Conservation (phyloP, 192 early-diverging fungal species). For the Coemansia sp. region DNA sequence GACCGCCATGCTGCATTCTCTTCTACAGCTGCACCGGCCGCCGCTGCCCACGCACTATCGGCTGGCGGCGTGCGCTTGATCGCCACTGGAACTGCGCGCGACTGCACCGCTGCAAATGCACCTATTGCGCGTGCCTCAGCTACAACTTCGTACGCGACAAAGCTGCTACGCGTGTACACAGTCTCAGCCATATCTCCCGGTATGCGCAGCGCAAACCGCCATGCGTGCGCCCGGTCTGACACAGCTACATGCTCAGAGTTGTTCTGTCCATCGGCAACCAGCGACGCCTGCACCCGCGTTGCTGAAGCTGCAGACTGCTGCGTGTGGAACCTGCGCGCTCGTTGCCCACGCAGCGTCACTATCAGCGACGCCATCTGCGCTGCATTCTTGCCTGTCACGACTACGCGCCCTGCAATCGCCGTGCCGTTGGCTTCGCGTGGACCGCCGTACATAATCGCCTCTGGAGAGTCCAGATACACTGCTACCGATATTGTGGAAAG, state of each 20-base stretch:
- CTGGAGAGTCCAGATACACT: slow-evolving; percentile 25
- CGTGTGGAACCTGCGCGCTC: slow-evolving; percentile 35
- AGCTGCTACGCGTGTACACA: slow-evolving; percentile 34
- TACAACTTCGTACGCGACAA: slow-evolving; percentile 41
- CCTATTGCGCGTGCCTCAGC: slow-evolving; percentile 37
- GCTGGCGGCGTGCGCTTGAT: slow-evolving; percentile 39
- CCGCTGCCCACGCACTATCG: slow-evolving; percentile 29
- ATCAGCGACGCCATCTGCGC: slow-evolving; percentile 25
- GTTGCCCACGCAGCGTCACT: slow-evolving; percentile 41
- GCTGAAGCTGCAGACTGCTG: slow-evolving; percentile 25
- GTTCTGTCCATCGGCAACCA: slow-evolving; percentile 24
- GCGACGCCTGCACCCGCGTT: slow-evolving; percentile 11
- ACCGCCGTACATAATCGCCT: slow-evolving; percentile 40
- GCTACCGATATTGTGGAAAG: slow-evolving; percentile 19
- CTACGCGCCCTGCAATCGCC: slow-evolving; percentile 37
- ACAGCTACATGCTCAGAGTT: slow-evolving; percentile 14
- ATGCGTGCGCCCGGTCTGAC: slow-evolving; percentile 18
- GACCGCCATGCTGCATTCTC: slow-evolving; percentile 36
- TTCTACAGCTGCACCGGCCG: slow-evolving; percentile 29
- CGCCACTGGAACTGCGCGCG: slow-evolving; percentile 14
- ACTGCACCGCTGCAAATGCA: slow-evolving; percentile 10
- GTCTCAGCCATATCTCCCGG: slow-evolving; percentile 43
- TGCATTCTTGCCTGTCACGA: slow-evolving; percentile 14
- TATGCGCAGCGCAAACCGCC: slow-evolving; percentile 44
- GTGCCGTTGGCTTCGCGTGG: slow-evolving; percentile 30